These are phyloP conservation scores for Diutina mesorugosa DNA, from an alignment of 1,139 yeast species.

Conservation along the genomic window DNA sequence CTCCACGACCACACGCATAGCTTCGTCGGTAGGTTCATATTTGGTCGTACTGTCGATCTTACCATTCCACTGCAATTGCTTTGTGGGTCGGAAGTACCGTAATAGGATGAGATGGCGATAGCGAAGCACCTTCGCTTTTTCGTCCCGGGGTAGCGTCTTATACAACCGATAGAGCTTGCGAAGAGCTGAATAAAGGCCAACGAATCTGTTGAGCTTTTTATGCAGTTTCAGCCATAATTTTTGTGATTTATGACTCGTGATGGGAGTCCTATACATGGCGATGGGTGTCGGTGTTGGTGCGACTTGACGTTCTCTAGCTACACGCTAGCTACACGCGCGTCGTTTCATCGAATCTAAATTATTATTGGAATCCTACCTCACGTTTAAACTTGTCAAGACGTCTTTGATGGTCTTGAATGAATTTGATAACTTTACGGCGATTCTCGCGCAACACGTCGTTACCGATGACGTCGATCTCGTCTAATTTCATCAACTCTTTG, in stretches of 20 bases:
- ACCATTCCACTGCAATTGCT: background rate
- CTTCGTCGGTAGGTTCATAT: background rate
- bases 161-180: background rate
- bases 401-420: constrained; percentile 47
- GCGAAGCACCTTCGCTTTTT: background rate
- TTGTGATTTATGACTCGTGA: background rate
- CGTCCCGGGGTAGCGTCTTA: background rate
- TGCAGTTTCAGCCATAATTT: background rate
- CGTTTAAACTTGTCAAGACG: constrained; percentile 39
- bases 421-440: constrained; percentile 47
- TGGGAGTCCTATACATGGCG: background rate
- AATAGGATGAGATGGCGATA: background rate
- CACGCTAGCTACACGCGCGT: background rate
- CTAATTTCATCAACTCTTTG: constrained; percentile 53
- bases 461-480: constrained; percentile 43
- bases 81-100: background rate
- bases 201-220: background rate
- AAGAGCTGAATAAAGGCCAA: background rate
- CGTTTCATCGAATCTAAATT: background rate
- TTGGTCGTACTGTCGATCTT: background rate
- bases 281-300: background rate
- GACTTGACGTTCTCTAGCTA: background rate
- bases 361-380: background rate
- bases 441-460: constrained; percentile 39
- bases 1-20: background rate